phyloP scores from a whole-genome alignment of 352 stramenopile genomes.

The Hyaloperonospora brassicae region DNA sequence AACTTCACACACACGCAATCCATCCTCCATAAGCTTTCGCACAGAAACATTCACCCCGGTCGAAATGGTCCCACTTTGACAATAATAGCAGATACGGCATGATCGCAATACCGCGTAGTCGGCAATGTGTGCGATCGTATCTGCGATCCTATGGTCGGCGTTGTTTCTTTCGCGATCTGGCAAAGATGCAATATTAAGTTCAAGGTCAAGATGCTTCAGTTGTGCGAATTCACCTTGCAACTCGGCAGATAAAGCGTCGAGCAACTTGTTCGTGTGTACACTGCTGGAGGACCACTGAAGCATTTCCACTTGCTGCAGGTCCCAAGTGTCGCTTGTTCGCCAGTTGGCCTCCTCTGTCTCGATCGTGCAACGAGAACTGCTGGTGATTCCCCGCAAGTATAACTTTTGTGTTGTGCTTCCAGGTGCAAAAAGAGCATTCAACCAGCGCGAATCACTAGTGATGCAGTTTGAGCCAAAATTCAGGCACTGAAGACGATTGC shows the following conservation, averaged over 20 bases:
- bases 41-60: conserved; percentile 17
- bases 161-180: conserved; percentile 3
- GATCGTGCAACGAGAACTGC: not conserved
- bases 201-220: conserved; percentile 45
- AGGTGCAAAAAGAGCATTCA: conserved; percentile 51
- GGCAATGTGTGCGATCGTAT: conserved; percentile 17
- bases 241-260: conserved; percentile 37
- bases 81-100: conserved; percentile 13
- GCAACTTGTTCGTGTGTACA: conserved; percentile 17
- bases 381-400: conserved; percentile 15
- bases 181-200: conserved; percentile 6
- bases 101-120: conserved; percentile 22
- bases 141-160: conserved; percentile 12
- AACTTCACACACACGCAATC: conserved; percentile 36
- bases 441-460: conserved; percentile 27
- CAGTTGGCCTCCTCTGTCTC: conserved; percentile 23
- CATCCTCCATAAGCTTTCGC: conserved; percentile 32
- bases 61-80: conserved; percentile 5
- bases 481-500: conserved; percentile 32
- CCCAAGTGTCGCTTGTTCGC: conserved; percentile 27
- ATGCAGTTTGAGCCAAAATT: conserved; percentile 57
- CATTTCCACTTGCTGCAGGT: conserved; percentile 37
- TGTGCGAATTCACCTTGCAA: conserved; percentile 45
- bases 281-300: conserved; percentile 24
- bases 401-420: conserved; percentile 41